phyloP scores from a whole-genome alignment of 768 basidiomycete genomes.

The Agaricus subrufescens region DNA sequence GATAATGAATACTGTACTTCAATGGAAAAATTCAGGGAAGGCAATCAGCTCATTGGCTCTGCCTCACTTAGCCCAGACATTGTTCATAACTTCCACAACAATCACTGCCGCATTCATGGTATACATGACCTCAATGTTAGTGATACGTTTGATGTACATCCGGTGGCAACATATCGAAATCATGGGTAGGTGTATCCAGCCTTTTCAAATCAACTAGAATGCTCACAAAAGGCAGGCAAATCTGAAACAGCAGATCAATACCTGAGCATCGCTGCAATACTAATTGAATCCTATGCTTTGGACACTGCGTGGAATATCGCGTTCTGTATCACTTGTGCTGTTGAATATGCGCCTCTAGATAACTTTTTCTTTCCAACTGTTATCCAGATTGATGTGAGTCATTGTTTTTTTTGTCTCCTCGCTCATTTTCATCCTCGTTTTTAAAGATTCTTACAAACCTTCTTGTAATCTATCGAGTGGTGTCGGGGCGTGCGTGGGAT shows the following conservation, averaged over 20 bases:
- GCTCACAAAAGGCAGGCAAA: too few relatives aligned
- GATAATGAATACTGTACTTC: background rate
- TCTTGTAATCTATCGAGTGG: background rate
- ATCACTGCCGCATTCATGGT: background rate
- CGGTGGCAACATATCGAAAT: background rate
- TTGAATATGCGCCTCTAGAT: background rate
- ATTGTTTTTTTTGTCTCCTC: background rate
- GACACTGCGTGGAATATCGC: background rate
- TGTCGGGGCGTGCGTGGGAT: background rate
- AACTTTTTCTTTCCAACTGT: background rate
- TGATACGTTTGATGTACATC: background rate
- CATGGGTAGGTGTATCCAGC: background rate
- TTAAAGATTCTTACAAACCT: background rate
- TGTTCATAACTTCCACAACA: background rate
- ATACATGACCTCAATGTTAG: background rate
- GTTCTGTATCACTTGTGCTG: background rate
- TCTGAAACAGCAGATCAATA: background rate
- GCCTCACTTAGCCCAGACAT: too few relatives aligned
- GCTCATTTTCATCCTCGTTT: too few relatives aligned
- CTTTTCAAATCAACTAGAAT: too few relatives aligned
- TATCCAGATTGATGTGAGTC: background rate
- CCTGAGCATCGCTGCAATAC: background rate
- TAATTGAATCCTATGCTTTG: slow-evolving; percentile 2
- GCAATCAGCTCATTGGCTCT: too few relatives aligned
- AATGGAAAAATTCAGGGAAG: too few relatives aligned